A percentile compares a stretch with the other conserved stretches of the same genome.
Evolutionary conservation across 1,284 basidiomycete genomes (phyloP).

Genomic region (Vanrija pseudolonga): DNA sequence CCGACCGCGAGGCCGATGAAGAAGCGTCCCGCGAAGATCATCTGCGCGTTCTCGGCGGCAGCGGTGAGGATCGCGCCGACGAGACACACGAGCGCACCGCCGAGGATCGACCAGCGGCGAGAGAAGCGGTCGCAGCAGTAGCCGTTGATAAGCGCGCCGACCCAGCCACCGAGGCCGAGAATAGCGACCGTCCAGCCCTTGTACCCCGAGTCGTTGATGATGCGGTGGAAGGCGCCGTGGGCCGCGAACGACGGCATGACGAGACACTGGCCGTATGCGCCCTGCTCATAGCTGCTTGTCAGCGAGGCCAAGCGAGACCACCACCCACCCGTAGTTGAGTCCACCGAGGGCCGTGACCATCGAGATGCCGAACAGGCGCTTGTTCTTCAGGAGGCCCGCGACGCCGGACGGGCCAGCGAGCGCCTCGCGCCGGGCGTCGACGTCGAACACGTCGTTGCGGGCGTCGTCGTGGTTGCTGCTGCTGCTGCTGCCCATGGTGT

Average conservation of each 20-base stretch:
- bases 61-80: slow-evolving; percentile 21
- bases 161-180: slow-evolving; percentile 23
- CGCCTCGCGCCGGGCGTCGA: slow-evolving; percentile 6
- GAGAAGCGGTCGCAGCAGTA: slow-evolving; percentile 21
- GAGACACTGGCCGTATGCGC: slow-evolving; percentile 18
- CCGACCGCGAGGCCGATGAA: slow-evolving; percentile 54
- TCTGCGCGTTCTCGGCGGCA: slow-evolving; percentile 15
- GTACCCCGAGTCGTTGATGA: slow-evolving; percentile 12
- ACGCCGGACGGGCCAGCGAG: slow-evolving; percentile 17
- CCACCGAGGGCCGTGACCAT: slow-evolving; percentile 21
- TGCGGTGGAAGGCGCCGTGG: slow-evolving; percentile 10
- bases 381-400: slow-evolving; percentile 17
- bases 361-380: slow-evolving; percentile 15
- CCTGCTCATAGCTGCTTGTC: slow-evolving; percentile 10
- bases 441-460: background rate
- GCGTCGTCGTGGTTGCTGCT: background rate
- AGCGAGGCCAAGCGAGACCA: background rate
- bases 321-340: slow-evolving; percentile 20
- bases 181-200: slow-evolving; percentile 21
- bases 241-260: slow-evolving; percentile 20
- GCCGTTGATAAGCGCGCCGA: slow-evolving; percentile 23
- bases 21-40: slow-evolving; percentile 24
- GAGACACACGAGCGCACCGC: slow-evolving; percentile 21
- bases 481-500: background rate
- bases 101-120: slow-evolving; percentile 22